These are phyloP conservation scores for Tolypocladium endophyticum DNA, from an alignment of 2,329 filamentous ascomycete species.

Conservation along the genomic window DNA sequence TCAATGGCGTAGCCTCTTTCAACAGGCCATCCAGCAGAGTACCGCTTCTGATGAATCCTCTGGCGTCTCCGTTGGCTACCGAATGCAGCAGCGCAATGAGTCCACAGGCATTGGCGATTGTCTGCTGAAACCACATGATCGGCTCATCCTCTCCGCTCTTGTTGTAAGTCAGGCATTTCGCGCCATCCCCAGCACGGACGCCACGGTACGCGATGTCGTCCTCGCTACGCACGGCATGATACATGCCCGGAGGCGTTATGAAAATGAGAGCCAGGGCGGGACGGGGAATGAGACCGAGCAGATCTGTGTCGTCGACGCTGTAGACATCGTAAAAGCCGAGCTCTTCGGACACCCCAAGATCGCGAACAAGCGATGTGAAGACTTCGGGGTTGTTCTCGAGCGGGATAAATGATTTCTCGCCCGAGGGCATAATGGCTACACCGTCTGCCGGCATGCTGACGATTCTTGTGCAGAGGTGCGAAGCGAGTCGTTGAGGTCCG, in stretches of 20 bases:
- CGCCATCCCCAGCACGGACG: conserved; percentile 19
- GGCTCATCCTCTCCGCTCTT: conserved; percentile 39
- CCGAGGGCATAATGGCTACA: conserved; percentile 16
- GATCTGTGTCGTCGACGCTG: conserved; percentile 64
- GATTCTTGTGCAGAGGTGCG: neutral
- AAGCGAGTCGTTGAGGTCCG: neutral
- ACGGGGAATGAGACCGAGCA: conserved; percentile 62
- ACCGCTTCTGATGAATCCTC: conserved; percentile 38
- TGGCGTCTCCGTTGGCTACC: conserved; percentile 56
- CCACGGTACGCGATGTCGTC: conserved; percentile 12
- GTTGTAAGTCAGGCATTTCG: conserved; percentile 22
- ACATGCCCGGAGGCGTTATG: conserved; percentile 54
- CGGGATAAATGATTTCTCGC: conserved; percentile 26
- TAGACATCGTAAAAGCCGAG: conserved; percentile 76
- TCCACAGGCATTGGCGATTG: conserved; percentile 73
- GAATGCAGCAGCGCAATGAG: conserved; percentile 69
- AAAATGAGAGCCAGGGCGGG: conserved; percentile 69
- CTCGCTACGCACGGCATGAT: conserved; percentile 30
- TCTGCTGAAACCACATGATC: conserved; percentile 77
- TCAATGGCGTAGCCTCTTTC: conserved; percentile 48
- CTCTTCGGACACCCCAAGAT: conserved; percentile 57
- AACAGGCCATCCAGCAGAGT: conserved; percentile 51
- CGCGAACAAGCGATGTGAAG: conserved; percentile 61
- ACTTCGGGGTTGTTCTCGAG: conserved; percentile 62
- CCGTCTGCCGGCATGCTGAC: conserved; percentile 17